Base-by-base conservation (phyloP, 768 basidiomycete genomes). In the Suillus paluster region DNA sequence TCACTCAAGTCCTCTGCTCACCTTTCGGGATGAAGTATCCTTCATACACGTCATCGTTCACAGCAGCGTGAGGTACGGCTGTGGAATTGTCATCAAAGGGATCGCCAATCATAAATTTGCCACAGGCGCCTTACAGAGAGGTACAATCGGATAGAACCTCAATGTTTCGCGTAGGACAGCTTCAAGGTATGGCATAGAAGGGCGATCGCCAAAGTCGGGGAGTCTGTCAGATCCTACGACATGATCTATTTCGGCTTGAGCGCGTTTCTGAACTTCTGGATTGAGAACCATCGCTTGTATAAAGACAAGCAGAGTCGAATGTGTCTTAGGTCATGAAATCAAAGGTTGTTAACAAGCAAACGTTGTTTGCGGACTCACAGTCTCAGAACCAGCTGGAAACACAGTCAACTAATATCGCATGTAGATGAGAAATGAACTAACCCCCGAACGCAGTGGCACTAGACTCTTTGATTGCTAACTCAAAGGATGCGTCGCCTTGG, bases 121-220 rank as follows among this genome's bases (percentile, higher is more conserved):
- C 9, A 52, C n/a, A 6, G 23, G 27, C 6, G 14, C 33, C 33
- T 33, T 60, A 71, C 73, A 69, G 19, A 76, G 62, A 25, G 75
- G 73, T 9, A 53, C 41, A 34, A 73, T 63, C 10, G 66, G 63
- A 36, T 66, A 55, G 66, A 68, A 68, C 60, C 76, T 62, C 57
- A 77, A 49, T 14, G 68, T 59, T 59, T 78, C 76, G n/a, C 68
- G 70, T 1, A 62, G 38, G 19, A 66, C 46, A 12, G 65, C 65
- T 49, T 66, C 63, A 15, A 64, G 17, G 36, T 66, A 64, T 27
- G 66, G 58, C 30, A 66, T 53, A 42, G 57, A 58, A n/a, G 46
- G 21, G 10, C 66, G 60, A 49, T 66, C 66, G 17, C 25, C 39
- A 23, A 64, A 59, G 21, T 50, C 36, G 2, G 66, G 66, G 23